Conservation (phyloP, 306 rosid genomes). For the Quercus parvula region DNA sequence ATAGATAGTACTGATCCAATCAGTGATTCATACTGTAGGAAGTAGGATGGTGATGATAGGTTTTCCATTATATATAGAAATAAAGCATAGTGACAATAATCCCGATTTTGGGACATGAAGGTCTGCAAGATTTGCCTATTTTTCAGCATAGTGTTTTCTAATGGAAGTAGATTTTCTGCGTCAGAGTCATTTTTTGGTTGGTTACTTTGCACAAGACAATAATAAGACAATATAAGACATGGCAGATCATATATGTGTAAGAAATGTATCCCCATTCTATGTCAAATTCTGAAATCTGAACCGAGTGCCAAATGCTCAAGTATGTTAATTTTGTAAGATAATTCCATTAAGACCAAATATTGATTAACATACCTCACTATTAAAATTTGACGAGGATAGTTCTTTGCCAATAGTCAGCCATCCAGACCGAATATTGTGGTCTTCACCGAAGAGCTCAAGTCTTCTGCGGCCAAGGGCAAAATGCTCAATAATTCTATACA, state of each 20-base stretch:
- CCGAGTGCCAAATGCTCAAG: not conserved
- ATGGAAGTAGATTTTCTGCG: too few relatives aligned
- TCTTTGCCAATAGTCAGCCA: conserved; percentile 91
- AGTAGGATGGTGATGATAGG: not conserved
- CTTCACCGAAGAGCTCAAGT: conserved; percentile 96
- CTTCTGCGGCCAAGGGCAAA: conserved; percentile 99
- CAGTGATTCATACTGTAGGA: not conserved
- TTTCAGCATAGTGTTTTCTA: too few relatives aligned
- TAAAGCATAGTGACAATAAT: too few relatives aligned
- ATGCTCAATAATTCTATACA: conserved; percentile 98
- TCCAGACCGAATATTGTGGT: conserved; percentile 93
- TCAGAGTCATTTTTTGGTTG: not conserved
- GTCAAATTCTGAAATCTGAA: not conserved
- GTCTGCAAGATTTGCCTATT: too few relatives aligned
- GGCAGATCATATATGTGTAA: not conserved
- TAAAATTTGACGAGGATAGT: conserved; percentile 78
- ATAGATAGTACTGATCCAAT: not conserved
- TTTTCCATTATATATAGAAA: too few relatives aligned
- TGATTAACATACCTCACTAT: conserved; percentile 60
- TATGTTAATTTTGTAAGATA: not conserved
- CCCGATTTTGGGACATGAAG: too few relatives aligned
- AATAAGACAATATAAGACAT: not conserved
- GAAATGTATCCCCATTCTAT: not conserved
- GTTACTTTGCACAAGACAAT: not conserved
- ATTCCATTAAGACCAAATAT: not conserved